Base-by-base conservation (phyloP, 495 filamentous ascomycete genomes). In the Neurospora hispaniola region DNA sequence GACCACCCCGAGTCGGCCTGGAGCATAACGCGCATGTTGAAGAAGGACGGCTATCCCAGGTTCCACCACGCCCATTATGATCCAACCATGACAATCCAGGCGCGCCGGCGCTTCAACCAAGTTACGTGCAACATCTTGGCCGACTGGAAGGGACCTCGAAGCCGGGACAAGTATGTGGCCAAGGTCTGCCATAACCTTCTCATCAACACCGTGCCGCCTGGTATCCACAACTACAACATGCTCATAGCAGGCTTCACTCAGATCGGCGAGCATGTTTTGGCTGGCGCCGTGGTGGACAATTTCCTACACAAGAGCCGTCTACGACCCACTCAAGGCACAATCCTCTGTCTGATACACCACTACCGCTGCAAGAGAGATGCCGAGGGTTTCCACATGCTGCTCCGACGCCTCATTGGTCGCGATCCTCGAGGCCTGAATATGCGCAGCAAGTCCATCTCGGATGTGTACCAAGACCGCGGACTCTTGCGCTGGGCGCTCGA, bases 111-210 rank as follows among this genome's bases (percentile, higher is more conserved):
- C 3, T 74, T 85, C 66, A 80, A 83, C 68, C 73, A 82, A 38
- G 70, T 80, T 38, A 81, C 83, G 43, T 59, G 76, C 14, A 73
- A 75, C 70, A 80, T 84, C 9, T 76, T 85, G 38, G 74, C 74
- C n/a, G 70, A 77, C 2, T 82, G 79, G 77, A 66, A 66, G 54
- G 54, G n/a, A 0, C 42, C 35, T 7, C 69, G 4, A 9, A 48
- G 71, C 10, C 72, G 75, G 39, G 76, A 77, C 54, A 68, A 69
- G 18, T 76, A 82, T 40, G 78, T 90, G 10, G 85, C 84, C 4
- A 89, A 88, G 75, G 85, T 94, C 38, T 92, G 89, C 79, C 90
- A 89, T 76, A 90, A 91, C 78, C 79, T 94, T 4, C 83, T 93
- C 14, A 80, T 86, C 4, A 88, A 85, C 5, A 73, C 80, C 5